These are phyloP conservation scores for Colletotrichum lentis DNA, from an alignment of 2,329 filamentous ascomycete species.

Conservation along the genomic window DNA sequence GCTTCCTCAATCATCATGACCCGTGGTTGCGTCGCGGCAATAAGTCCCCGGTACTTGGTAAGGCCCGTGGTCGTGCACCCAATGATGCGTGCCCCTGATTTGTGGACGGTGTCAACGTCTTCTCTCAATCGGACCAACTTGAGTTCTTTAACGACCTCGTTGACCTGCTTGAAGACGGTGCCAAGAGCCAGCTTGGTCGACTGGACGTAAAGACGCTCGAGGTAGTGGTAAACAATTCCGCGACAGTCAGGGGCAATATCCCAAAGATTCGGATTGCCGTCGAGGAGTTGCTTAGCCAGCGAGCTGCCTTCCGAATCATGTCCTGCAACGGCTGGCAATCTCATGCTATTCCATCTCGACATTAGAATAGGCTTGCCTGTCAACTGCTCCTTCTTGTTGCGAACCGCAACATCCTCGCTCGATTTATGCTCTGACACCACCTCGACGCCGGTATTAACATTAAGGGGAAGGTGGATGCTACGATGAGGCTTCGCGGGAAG, in stretches of 20 bases:
- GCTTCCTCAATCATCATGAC: conserved; percentile 82
- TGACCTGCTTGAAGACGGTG: conserved; percentile 58
- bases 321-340: not conserved
- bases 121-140: conserved; percentile 67
- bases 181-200: conserved; percentile 58
- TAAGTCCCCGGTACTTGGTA: conserved; percentile 78
- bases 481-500: conserved; percentile 5
- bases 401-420: not conserved
- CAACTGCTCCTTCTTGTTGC: conserved; percentile 58
- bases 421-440: not conserved
- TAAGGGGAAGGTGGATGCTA: conserved; percentile 6
- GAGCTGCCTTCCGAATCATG: not conserved
- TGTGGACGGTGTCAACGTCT: conserved; percentile 57
- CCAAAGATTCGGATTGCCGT: conserved; percentile 62
- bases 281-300: conserved; percentile 34
- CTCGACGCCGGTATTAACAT: not conserved
- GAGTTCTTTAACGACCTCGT: conserved; percentile 58
- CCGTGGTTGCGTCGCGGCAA: conserved; percentile 71
- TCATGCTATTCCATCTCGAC: not conserved
- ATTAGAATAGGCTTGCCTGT: conserved; percentile 55
- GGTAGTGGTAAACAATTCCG: conserved; percentile 71
- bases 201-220: conserved; percentile 65
- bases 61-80: conserved; percentile 80
- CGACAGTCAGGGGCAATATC: conserved; percentile 64
- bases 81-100: conserved; percentile 59